phyloP scores from a whole-genome alignment of 768 basidiomycete genomes.

The Fomitopsis pulvina region DNA sequence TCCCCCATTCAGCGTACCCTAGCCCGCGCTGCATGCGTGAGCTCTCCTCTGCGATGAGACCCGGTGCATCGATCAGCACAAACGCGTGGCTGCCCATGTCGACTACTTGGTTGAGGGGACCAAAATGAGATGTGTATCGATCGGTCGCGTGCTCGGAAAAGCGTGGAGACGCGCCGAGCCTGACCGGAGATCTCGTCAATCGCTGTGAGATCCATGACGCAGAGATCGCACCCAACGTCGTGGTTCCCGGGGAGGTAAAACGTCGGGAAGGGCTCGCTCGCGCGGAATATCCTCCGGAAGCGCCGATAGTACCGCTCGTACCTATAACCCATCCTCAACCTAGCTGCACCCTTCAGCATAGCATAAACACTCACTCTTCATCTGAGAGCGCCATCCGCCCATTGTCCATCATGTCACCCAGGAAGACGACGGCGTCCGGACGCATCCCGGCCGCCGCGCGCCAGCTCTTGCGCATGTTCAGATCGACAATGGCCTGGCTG shows the following conservation, averaged over 20 bases:
- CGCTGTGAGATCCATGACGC: conserved; percentile 4
- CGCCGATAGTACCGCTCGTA: conserved; percentile 64
- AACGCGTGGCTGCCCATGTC: conserved; percentile 67
- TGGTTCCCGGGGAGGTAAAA: conserved; percentile 89
- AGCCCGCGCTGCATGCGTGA: conserved; percentile 36
- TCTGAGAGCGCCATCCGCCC: conserved; percentile 61
- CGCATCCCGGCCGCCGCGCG: conserved; percentile 47
- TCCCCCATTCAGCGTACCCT: conserved; percentile 40
- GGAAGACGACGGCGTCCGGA: conserved; percentile 72
- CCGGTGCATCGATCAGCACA: conserved; percentile 66
- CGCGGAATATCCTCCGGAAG: conserved; percentile 67
- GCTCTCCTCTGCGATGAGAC: conserved; percentile 68
- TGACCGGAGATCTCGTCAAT: conserved; percentile 9
- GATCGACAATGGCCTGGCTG: conserved; percentile 63
- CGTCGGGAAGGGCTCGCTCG: conserved; percentile 35
- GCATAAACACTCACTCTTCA: conserved; percentile 54
- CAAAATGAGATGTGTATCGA: conserved; percentile 74
- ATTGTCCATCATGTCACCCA: conserved; percentile 92
- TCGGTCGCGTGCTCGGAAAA: conserved; percentile 20
- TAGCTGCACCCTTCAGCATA: not conserved
- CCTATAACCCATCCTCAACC: conserved; percentile 41
- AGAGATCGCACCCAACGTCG: conserved; percentile 78
- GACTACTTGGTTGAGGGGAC: conserved; percentile 57
- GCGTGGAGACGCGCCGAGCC: conserved; percentile 22
- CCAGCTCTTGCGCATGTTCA: conserved; percentile 86